phyloP scores from a whole-genome alignment of 1,284 basidiomycete species.

The Neolentinus lepideus region DNA sequence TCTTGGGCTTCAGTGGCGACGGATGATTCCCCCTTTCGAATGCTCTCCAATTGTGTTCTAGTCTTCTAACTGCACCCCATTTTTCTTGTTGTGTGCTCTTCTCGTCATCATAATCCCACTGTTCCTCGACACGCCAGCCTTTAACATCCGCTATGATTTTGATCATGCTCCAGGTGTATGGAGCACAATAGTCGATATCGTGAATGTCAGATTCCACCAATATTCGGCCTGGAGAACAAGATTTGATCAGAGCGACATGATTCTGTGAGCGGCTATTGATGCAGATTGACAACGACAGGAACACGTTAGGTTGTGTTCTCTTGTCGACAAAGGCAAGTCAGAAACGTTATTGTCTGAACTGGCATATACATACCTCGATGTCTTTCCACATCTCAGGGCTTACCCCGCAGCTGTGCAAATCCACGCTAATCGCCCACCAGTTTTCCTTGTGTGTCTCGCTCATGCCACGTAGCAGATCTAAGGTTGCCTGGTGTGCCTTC shows the following conservation, averaged over 20 bases:
- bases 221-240: constrained; percentile 52
- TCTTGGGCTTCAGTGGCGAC: constrained; percentile 3
- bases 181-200: constrained; percentile 40
- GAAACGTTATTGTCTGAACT: background rate
- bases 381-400: constrained; percentile 60
- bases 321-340: constrained; percentile 19
- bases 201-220: constrained; percentile 76
- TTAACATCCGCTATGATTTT: constrained; percentile 52
- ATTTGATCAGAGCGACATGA: constrained; percentile 50
- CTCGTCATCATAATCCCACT: constrained; percentile 36
- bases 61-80: constrained; percentile 56
- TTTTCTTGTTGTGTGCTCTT: constrained; percentile 17
- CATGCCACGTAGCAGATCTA: constrained; percentile 53
- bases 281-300: constrained; percentile 70
- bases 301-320: constrained; percentile 64
- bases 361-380: constrained; percentile 46
- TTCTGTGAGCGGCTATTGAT: constrained; percentile 66
- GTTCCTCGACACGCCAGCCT: constrained; percentile 58
- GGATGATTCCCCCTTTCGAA: constrained; percentile 34
- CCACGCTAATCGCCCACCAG: constrained; percentile 61
- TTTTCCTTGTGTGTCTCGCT: constrained; percentile 36
- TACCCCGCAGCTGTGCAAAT: constrained; percentile 74
- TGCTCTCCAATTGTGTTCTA: constrained; percentile 60
- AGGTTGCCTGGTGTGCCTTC: constrained; percentile 56
- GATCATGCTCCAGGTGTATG: constrained; percentile 67